These are phyloP conservation scores for Agaricus subrufescens DNA, from an alignment of 768 basidiomycete genomes.

Conservation along the genomic window DNA sequence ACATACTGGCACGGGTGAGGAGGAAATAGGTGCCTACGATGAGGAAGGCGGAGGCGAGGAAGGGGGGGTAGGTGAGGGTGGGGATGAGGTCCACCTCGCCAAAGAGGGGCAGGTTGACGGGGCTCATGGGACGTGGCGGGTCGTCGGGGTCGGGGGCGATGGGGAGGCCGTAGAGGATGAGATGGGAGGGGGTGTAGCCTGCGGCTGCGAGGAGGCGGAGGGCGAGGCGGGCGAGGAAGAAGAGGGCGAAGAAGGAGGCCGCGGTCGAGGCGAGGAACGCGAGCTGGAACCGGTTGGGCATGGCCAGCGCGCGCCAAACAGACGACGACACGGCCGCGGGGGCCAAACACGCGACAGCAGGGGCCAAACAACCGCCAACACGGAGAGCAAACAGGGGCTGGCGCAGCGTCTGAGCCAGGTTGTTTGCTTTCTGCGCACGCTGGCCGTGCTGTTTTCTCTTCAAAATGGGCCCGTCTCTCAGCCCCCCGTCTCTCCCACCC, in stretches of 20 bases:
- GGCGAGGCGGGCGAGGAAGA: constrained; percentile 37
- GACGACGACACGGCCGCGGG: not conserved
- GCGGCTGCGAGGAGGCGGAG: constrained; percentile 39
- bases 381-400: not conserved
- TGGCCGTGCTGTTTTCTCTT: constrained; percentile 28
- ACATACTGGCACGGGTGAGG: constrained; percentile 41
- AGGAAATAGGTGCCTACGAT: constrained; percentile 48
- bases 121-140: constrained; percentile 17
- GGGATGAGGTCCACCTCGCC: constrained; percentile 33
- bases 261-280: constrained; percentile 53
- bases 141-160: constrained; percentile 3
- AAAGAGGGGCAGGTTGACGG: constrained; percentile 30
- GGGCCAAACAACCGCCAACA: not conserved
- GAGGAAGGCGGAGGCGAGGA: constrained; percentile 42
- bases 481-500: constrained; percentile 49
- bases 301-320: constrained; percentile 18
- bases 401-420: too few relatives aligned
- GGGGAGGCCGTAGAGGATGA: constrained; percentile 61
- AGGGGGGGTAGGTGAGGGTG: constrained; percentile 14
- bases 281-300: constrained; percentile 55
- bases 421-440: constrained; percentile 27
- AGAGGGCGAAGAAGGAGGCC: constrained; percentile 41
- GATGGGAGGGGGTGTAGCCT: constrained; percentile 51
- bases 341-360: not conserved
- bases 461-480: constrained; percentile 30